Conservation (phyloP, 257 asterid species). For the Anisodus tanguticus region DNA sequence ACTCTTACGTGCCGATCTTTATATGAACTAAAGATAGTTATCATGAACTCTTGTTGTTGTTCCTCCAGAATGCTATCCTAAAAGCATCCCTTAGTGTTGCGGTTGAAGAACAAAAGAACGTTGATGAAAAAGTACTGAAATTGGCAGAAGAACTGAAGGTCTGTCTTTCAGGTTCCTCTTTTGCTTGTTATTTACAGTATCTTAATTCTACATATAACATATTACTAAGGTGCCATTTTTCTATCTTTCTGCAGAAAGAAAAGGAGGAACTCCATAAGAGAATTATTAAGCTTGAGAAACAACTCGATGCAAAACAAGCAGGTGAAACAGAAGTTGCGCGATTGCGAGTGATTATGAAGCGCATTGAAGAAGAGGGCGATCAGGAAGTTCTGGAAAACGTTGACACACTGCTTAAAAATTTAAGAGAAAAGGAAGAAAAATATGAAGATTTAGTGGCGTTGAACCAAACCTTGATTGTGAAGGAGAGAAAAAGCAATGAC, state of each 20-base stretch:
- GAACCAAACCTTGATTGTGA: conserved; percentile 68
- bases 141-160: conserved; percentile 93
- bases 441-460: conserved; percentile 59
- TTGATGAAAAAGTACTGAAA: conserved; percentile 68
- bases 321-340: conserved; percentile 75
- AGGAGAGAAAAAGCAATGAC: conserved; percentile 79
- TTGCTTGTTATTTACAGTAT: conserved; percentile 27
- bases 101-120: conserved; percentile 72
- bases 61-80: conserved; percentile 69
- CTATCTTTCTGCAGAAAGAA: conserved; percentile 63
- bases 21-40: conserved; percentile 32
- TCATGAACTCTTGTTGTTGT: conserved; percentile 18
- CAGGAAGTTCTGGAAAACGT: conserved; percentile 62
- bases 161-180: conserved; percentile 33
- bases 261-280: conserved; percentile 71
- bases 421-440: conserved; percentile 84
- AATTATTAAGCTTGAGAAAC: conserved; percentile 70
- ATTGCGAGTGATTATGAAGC: conserved; percentile 73
- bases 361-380: conserved; percentile 71
- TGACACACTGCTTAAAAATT: conserved; percentile 53
- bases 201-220: conserved; percentile 25
- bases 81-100: conserved; percentile 72
- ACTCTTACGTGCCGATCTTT: conserved; percentile 23
- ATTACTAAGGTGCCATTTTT: conserved; percentile 35
- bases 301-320: conserved; percentile 77